Evolutionary conservation across 495 filamentous ascomycete genomes (phyloP), one percentile per base, ranked within the genome.

Genomic region (Aspergillus saccharolyticus): DNA sequence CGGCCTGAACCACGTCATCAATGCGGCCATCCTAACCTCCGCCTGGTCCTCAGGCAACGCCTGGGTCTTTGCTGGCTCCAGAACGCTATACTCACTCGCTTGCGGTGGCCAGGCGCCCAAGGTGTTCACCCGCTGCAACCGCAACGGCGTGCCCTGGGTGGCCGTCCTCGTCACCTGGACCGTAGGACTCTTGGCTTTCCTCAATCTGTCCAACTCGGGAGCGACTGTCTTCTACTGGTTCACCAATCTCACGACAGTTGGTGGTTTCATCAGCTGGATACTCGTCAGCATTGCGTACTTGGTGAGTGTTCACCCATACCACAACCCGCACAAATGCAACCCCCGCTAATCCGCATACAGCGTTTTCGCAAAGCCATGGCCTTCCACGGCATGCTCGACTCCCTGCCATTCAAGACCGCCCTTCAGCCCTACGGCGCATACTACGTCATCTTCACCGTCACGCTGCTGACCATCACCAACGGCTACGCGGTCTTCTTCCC

Each of bases 1-100:
- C 10, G 80, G 78, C 14, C 74, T 92, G 10, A 85, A 84, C 43
- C 80, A 84, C 58, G 83, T 91, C 52, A 85, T 94, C 74, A 94
- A 92, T 70, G 88, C 83, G 16, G 82, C 84, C 5, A 83, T 90
- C 46, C 69, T 90, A 45, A 87, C 77, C 25, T 85, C 85, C 0
- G 86, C 84, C 3, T 80, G 81, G 60, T 88, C 85, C 4, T 81
- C 84, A 0, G 88, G 83, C 24, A 93, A 93, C 63, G 83, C 87
- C 3, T 90, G 86, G 76, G 74, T 90, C 52, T 93, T 87, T 69
- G 88, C 84, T 3, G 86, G 85, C 18, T 87, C 84, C 5, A 82
- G 89, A 49, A 85, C 86, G 46, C 79, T 94, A 10, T 89, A 89
- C 67, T 88, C 85, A n/a, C 80, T 92, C 58, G 86, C 89, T 0